Conservation (phyloP, 2,329 filamentous ascomycete species). For the Plenodomus lindquistii region DNA sequence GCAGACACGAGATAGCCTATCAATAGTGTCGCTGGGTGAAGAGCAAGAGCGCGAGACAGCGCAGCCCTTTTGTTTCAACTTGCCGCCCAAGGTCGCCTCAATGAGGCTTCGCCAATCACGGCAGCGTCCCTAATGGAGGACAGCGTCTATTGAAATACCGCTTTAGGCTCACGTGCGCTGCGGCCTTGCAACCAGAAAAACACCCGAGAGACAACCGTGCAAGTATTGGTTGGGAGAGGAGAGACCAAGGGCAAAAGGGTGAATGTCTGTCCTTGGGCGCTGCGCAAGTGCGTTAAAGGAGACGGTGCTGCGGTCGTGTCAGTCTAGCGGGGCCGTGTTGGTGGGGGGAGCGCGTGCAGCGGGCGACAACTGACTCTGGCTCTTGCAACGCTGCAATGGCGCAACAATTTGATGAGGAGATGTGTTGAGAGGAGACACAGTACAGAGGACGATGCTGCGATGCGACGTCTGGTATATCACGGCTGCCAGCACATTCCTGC, state of each 20-base stretch:
- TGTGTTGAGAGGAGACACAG: background rate
- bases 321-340: conserved; percentile 30
- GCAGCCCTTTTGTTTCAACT: conserved; percentile 35
- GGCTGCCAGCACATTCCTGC: conserved; percentile 10
- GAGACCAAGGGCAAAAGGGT: conserved; percentile 10
- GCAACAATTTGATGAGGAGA: conserved; percentile 1
- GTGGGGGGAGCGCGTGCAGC: conserved; percentile 19
- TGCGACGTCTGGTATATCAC: background rate
- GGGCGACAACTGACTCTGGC: conserved; percentile 22
- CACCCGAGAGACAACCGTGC: conserved; percentile 14
- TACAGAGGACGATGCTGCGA: background rate
- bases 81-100: conserved; percentile 43
- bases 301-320: conserved; percentile 18
- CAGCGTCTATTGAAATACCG: conserved; percentile 46
- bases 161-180: conserved; percentile 28
- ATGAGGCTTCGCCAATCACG: conserved; percentile 44
- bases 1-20: conserved; percentile 6
- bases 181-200: conserved; percentile 4
- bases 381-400: conserved; percentile 14
- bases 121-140: conserved; percentile 35
- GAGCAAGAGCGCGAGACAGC: conserved; percentile 17
- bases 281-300: background rate
- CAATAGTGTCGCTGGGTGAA: conserved; percentile 12
- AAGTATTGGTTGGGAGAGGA: conserved; percentile 26
- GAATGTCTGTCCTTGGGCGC: conserved; percentile 22